phyloP scores from a whole-genome alignment of 228 moss, liverwort and hornwort species.

The Sphagnum magellanicum region DNA sequence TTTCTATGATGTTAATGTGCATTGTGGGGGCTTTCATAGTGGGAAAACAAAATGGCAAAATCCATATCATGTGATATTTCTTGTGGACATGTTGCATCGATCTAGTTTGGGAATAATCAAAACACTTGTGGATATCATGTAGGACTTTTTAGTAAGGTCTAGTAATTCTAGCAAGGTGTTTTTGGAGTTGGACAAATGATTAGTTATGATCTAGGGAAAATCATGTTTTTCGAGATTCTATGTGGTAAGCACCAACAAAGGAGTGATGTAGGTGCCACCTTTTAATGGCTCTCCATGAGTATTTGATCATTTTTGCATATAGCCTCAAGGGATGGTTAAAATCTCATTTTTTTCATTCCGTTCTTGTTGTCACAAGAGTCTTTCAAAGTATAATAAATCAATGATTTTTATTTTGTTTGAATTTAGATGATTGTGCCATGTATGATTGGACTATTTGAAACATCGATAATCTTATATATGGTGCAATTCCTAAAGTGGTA shows the following conservation, averaged over 20 bases:
- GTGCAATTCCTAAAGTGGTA: constrained; percentile 6
- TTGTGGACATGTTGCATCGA: constrained; percentile 7
- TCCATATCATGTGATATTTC: neutral
- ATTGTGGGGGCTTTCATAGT: constrained; percentile 5
- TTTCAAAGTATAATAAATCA: no score
- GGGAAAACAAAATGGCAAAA: constrained; percentile 2
- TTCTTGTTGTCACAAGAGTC: no score
- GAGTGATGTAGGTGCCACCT: neutral
- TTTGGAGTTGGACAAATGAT: neutral
- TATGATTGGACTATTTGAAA: constrained; percentile 5
- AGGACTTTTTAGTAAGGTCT: neutral
- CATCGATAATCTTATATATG: neutral
- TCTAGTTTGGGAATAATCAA: constrained; percentile 4
- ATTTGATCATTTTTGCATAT: no score
- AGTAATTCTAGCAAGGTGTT: neutral
- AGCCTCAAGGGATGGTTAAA: no score
- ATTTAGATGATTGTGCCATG: constrained; percentile 5
- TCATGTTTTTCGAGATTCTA: constrained; percentile 1
- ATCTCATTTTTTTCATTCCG: no score
- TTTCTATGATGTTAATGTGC: constrained; percentile 1
- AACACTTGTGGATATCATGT: constrained; percentile 1
- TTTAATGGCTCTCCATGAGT: no score
- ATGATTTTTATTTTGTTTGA: neutral
- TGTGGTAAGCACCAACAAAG: constrained; percentile 1
- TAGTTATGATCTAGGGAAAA: neutral